Evolutionary conservation across 371 early-diverging fungal species (phyloP), one percentile per base, ranked within the genome.

Genomic region (Lichtheimia hyalospora): DNA sequence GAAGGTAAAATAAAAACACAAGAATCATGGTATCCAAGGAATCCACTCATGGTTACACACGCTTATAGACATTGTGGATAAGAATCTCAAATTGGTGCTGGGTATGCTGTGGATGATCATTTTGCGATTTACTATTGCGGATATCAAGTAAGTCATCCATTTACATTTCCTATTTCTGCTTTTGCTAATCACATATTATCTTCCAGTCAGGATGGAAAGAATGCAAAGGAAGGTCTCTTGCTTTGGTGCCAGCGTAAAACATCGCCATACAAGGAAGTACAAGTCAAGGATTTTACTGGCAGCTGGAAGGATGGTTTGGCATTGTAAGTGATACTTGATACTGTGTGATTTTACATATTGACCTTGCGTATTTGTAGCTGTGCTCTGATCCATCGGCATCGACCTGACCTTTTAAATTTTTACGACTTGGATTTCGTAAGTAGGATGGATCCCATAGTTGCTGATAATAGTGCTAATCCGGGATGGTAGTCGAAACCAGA

Each of bases 101-200:
- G 99, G 99, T 7, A 84, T 99, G 84, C 89, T 99, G 51, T 99
- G 99, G 99, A 95, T 91, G 10, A 89, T 99, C 64, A 99, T 99
- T 81, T 82, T 97, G 57, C 83, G 96, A 64, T 96, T 98, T 69
- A 88, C 95, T 10, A 95, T 99, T 70, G 89, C 92, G 40, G 96
- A 95, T 60, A 93, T 96, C 67, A 90, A 72, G 87, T 88, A 77
- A 61, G 61, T 34, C 34, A 34, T 34, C 10, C n/a, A 10, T 34
- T 34, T 34, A 34, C 6, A 34, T 10, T 10, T 34, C 34, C 34
- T 34, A 34, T 34, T 34, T 28, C 10, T 25, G n/a, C n/a, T 27
- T 7, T 27, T 27, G 27, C 34, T 34, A 34, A 34, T 27, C 27
- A 3, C 34, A 10, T 8, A 34, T 34, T 8, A 10, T 34, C 8